Conservation (phyloP, 148 eudicot genomes). For the Rhododendron molle region DNA sequence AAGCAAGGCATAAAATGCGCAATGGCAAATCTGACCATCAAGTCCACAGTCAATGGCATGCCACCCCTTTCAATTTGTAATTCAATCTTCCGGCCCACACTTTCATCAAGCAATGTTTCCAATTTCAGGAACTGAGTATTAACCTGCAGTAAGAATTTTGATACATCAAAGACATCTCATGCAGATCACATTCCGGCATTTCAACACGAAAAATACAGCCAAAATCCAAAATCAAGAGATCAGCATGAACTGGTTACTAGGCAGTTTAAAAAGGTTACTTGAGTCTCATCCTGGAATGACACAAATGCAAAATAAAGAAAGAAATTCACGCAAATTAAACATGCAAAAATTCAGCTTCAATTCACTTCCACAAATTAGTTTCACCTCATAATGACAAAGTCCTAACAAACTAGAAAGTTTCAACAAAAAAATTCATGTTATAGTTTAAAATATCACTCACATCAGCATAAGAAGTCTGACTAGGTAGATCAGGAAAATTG, state of each 20-base stretch:
- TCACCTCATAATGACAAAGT: background rate
- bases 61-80: constrained; percentile 96
- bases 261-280: background rate
- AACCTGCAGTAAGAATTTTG: constrained; percentile 51
- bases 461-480: background rate
- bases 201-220: background rate
- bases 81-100: constrained; percentile 65
- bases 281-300: background rate
- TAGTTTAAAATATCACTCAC: background rate
- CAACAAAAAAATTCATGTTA: background rate
- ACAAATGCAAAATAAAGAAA: background rate
- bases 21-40: constrained; percentile 45
- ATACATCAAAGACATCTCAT: constrained; percentile 10
- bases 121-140: constrained; percentile 85
- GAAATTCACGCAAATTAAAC: background rate
- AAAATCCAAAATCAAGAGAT: background rate
- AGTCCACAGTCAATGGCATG: constrained; percentile 55
- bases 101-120: constrained; percentile 82
- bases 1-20: background rate
- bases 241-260: background rate
- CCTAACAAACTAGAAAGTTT: background rate
- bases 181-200: background rate
- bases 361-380: background rate
- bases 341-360: background rate
- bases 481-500: background rate